These are phyloP conservation scores for Malassezia dermatis DNA, from an alignment of 1,284 basidiomycete species.

Conservation along the genomic window DNA sequence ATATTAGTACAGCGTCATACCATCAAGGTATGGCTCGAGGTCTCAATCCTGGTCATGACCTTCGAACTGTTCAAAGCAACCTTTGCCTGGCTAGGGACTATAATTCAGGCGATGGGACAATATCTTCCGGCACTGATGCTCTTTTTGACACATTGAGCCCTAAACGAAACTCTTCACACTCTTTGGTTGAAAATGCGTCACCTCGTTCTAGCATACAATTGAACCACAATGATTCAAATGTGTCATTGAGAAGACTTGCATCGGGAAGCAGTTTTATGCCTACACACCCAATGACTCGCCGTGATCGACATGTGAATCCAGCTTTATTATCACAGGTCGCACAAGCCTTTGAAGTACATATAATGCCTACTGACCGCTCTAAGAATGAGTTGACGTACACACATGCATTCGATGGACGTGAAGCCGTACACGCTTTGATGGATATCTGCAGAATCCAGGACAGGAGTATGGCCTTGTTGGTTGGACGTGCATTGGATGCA, in stretches of 20 bases:
- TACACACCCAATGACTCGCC: neutral
- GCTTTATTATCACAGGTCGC: constrained; percentile 88
- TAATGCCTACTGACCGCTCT: constrained; percentile 65
- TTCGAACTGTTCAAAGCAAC: neutral
- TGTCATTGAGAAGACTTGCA: neutral
- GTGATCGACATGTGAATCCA: constrained; percentile 56
- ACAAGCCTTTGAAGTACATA: constrained; percentile 75
- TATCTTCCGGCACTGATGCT: neutral
- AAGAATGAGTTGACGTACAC: constrained; percentile 95
- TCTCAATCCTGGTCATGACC: constrained; percentile 42
- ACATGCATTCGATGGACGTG: constrained; percentile 88
- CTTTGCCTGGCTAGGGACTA: neutral
- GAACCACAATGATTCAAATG: neutral
- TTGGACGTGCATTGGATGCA: constrained; percentile 87
- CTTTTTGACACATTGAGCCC: neutral
- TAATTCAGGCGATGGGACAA: neutral
- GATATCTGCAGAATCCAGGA: constrained; percentile 98
- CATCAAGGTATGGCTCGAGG: neutral
- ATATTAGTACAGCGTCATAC: neutral
- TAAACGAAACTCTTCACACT: neutral
- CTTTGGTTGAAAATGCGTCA: neutral
- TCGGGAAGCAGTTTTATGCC: neutral
- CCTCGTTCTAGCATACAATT: neutral
- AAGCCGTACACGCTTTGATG: constrained; percentile 89
- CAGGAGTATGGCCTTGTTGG: constrained; percentile 81